These are phyloP conservation scores for Leptomonas seymouri DNA, from an alignment of 208 protist species.

Conservation along the genomic window DNA sequence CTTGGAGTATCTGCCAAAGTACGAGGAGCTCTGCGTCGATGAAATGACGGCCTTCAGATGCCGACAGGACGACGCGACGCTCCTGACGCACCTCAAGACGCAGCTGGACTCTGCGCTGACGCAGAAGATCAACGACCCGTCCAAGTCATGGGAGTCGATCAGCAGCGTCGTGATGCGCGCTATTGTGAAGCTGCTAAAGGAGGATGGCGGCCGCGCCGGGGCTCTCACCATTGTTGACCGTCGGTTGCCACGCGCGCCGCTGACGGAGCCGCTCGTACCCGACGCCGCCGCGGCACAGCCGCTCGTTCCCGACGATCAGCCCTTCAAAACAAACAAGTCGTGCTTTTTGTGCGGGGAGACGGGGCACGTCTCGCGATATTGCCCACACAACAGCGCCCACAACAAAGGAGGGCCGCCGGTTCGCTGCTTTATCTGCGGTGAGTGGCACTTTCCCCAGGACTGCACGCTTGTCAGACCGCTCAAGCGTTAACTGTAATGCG, in stretches of 20 bases:
- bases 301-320: slow-evolving; percentile 41
- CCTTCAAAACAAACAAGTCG: slow-evolving; percentile 63
- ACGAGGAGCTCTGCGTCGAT: slow-evolving; percentile 85
- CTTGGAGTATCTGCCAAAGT: slow-evolving; percentile 80
- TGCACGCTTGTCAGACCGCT: slow-evolving; percentile 57
- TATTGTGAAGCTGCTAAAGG: slow-evolving; percentile 82
- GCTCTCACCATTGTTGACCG: slow-evolving; percentile 72
- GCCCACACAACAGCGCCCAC: slow-evolving; percentile 55
- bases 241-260: slow-evolving; percentile 48
- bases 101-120: slow-evolving; percentile 87
- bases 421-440: slow-evolving; percentile 88
- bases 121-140: slow-evolving; percentile 88
- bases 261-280: slow-evolving; percentile 44
- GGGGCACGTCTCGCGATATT: slow-evolving; percentile 81
- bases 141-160: slow-evolving; percentile 78
- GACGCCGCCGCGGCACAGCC: not conserved
- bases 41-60: slow-evolving; percentile 80
- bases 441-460: slow-evolving; percentile 87
- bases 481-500: slow-evolving; percentile 10
- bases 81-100: slow-evolving; percentile 84
- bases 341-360: slow-evolving; percentile 82
- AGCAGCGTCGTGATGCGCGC: slow-evolving; percentile 83
- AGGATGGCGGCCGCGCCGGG: slow-evolving; percentile 44
- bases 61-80: slow-evolving; percentile 72
- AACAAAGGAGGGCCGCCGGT: slow-evolving; percentile 65